A percentile compares a stretch with the other conserved stretches of the same genome.
phyloP scores from a whole-genome alignment of 805 yeast species.

The Yarrowia sp. region DNA sequence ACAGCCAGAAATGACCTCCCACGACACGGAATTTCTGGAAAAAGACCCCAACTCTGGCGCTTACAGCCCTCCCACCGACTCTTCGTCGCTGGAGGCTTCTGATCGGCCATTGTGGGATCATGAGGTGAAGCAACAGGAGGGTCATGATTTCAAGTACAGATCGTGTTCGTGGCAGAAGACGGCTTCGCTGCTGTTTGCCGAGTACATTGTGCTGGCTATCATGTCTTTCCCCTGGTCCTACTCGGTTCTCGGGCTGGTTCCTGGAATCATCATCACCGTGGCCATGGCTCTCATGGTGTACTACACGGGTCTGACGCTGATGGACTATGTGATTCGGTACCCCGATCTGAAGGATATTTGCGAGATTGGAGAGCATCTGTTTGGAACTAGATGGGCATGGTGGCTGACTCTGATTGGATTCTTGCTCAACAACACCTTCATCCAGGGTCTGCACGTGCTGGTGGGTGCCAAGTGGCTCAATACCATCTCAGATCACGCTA shows the following conservation, averaged over 20 bases:
- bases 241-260: constrained; percentile 57
- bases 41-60: not conserved
- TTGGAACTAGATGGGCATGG: constrained; percentile 52
- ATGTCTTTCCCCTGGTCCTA: constrained; percentile 69
- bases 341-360: constrained; percentile 55
- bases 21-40: constrained; percentile 17
- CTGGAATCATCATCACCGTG: constrained; percentile 55
- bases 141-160: constrained; percentile 45
- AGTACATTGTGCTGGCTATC: constrained; percentile 60
- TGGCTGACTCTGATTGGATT: constrained; percentile 56
- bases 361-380: constrained; percentile 58
- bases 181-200: constrained; percentile 58
- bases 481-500: constrained; percentile 50
- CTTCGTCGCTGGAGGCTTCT: constrained; percentile 11
- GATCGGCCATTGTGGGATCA: constrained; percentile 22
- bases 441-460: constrained; percentile 58
- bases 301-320: constrained; percentile 55
- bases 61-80: not conserved
- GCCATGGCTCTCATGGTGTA: constrained; percentile 51
- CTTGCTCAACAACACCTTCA: constrained; percentile 53
- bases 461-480: constrained; percentile 61
- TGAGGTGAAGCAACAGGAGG: constrained; percentile 29
- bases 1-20: not conserved
- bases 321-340: constrained; percentile 53
- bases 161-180: constrained; percentile 59